phyloP scores from a whole-genome alignment of 352 stramenopile species.

The Phytophthora palmivora region DNA sequence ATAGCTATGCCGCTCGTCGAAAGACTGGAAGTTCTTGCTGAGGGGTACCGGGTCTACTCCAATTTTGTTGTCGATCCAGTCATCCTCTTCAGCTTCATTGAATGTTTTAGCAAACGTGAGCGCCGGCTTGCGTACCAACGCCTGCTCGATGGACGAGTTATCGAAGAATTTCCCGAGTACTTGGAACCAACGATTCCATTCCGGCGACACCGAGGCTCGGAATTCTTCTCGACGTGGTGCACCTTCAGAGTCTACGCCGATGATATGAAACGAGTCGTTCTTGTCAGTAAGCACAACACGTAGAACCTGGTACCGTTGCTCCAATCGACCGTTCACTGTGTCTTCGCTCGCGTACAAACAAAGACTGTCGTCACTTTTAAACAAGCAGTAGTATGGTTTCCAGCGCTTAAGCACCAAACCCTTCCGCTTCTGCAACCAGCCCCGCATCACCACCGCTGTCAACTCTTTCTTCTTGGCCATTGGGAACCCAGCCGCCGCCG shows the following conservation, averaged over 20 bases:
- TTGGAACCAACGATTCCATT: conserved; percentile 60
- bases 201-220: conserved; percentile 39
- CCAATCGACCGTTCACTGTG: conserved; percentile 56
- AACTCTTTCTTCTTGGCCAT: conserved; percentile 39
- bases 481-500: conserved; percentile 23
- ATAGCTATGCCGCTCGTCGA: conserved; percentile 31
- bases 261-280: conserved; percentile 61
- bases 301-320: conserved; percentile 56
- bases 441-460: conserved; percentile 41
- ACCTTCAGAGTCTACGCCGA: conserved; percentile 51
- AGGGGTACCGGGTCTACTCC: background rate
- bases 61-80: conserved; percentile 10
- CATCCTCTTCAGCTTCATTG: conserved; percentile 7
- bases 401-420: conserved; percentile 64
- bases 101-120: conserved; percentile 29
- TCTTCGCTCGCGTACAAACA: conserved; percentile 67
- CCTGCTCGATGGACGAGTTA: conserved; percentile 42
- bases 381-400: conserved; percentile 62
- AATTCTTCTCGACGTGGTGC: conserved; percentile 58
- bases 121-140: conserved; percentile 48
- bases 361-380: conserved; percentile 59
- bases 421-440: conserved; percentile 64
- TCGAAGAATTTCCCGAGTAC: conserved; percentile 57
- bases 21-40: conserved; percentile 11
- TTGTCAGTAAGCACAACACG: conserved; percentile 54